Percentiles rank a stretch among this genome's conserved stretches.
phyloP scores from a whole-genome alignment of 768 basidiomycete species.

The Boletus rubescentipes region DNA sequence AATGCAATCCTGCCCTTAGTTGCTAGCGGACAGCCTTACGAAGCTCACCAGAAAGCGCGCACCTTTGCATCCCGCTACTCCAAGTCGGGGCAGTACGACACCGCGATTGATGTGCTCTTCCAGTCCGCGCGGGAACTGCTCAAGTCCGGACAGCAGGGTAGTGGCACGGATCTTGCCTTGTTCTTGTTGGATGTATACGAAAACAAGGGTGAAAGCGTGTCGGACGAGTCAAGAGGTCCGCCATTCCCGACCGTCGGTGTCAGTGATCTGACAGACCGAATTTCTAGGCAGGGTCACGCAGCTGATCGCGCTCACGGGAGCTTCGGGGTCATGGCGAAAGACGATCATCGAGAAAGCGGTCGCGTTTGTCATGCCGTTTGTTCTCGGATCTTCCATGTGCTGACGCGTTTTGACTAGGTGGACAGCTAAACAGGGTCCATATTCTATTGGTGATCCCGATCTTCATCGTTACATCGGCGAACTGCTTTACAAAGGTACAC shows the following conservation, averaged over 20 bases:
- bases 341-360: conserved; percentile 83
- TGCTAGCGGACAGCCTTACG: conserved; percentile 70
- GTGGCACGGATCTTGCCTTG: conserved; percentile 80
- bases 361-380: conserved; percentile 51
- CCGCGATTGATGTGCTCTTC: conserved; percentile 92
- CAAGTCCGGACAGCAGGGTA: conserved; percentile 85
- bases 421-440: conserved; percentile 75
- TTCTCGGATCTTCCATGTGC: conserved; percentile 12
- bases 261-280: not conserved
- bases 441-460: conserved; percentile 84
- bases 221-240: conserved; percentile 81
- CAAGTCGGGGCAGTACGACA: conserved; percentile 77
- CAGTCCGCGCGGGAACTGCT: conserved; percentile 85
- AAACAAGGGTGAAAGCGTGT: conserved; percentile 63
- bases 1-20: conserved; percentile 77
- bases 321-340: conserved; percentile 85
- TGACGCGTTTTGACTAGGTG: conserved; percentile 54
- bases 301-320: conserved; percentile 81
- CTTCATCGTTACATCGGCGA: conserved; percentile 91
- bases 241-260: conserved; percentile 8
- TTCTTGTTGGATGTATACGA: conserved; percentile 87
- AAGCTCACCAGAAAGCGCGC: conserved; percentile 95
- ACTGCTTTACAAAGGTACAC: conserved; percentile 78
- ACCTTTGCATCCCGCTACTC: conserved; percentile 89
- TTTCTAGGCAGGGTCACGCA: conserved; percentile 80